Conservation (phyloP, 139 green algal species). For the Volvox reticuliferus region DNA sequence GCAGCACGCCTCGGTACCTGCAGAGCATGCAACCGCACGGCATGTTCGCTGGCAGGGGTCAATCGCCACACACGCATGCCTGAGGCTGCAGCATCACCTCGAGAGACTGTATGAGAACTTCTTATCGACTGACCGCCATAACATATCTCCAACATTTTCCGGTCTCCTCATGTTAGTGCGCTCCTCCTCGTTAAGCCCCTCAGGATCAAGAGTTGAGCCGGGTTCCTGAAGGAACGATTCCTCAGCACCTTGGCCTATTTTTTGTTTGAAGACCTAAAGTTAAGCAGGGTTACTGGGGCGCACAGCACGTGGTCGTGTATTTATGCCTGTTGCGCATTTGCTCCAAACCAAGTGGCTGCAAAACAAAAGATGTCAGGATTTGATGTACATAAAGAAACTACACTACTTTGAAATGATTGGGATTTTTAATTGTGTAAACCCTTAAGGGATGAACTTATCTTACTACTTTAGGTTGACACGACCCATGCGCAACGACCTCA, state of each 20-base stretch:
- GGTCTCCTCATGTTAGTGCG: slow-evolving; percentile 50
- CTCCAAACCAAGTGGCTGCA: too few relatives aligned
- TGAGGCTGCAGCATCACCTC: slow-evolving; percentile 1
- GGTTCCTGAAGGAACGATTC: background rate
- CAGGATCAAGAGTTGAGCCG: background rate
- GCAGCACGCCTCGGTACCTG: slow-evolving; percentile 74
- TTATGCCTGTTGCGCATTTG: too few relatives aligned
- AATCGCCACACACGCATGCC: background rate
- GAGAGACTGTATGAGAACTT: slow-evolving; percentile 4
- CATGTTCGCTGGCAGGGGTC: background rate
- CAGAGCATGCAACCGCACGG: background rate
- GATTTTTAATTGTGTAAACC: too few relatives aligned
- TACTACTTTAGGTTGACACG: too few relatives aligned
- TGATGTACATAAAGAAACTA: too few relatives aligned
- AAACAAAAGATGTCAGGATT: too few relatives aligned
- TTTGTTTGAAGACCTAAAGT: background rate
- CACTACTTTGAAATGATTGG: too few relatives aligned
- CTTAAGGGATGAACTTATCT: too few relatives aligned
- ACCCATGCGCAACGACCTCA: too few relatives aligned
- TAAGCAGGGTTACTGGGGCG: too few relatives aligned
- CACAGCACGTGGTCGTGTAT: too few relatives aligned
- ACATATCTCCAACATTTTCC: slow-evolving; percentile 54
- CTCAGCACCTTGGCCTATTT: background rate
- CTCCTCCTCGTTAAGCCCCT: background rate
- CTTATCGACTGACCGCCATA: slow-evolving; percentile 62